Percentiles rank a stretch among this genome's conserved stretches.
Evolutionary conservation across 2,329 filamentous ascomycete species (phyloP).

Genomic region (Exserohilum rostratum): DNA sequence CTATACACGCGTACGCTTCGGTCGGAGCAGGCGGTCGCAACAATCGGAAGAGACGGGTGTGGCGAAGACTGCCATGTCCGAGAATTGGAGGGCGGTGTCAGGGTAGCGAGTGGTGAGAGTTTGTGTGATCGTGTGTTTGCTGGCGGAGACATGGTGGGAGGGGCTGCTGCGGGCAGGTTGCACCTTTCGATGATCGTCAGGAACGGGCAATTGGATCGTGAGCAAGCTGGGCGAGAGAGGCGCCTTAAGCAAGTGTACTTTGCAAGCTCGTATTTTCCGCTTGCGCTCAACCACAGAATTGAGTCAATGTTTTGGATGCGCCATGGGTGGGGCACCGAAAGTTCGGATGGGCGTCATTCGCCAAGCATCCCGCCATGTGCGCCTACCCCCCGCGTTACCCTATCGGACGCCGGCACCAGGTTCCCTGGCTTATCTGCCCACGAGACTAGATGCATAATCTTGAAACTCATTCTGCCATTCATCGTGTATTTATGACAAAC

Average conservation of each 20-base stretch:
- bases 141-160: constrained; percentile 26
- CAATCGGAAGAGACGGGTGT: constrained; percentile 83
- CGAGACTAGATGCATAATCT: too few relatives aligned
- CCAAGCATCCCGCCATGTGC: constrained; percentile 20
- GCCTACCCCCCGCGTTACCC: constrained; percentile 6
- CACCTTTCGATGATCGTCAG: background rate
- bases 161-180: constrained; percentile 5
- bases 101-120: constrained; percentile 56
- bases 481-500: background rate
- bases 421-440: background rate
- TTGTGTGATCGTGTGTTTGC: constrained; percentile 18
- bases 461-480: background rate
- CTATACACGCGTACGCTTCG: constrained; percentile 91
- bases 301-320: constrained; percentile 7
- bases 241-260: too few relatives aligned
- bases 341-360: constrained; percentile 31
- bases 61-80: constrained; percentile 87
- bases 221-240: background rate
- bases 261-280: background rate
- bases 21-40: constrained; percentile 85
- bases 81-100: constrained; percentile 58
- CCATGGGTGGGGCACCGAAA: constrained; percentile 19
- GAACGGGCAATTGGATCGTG: background rate
- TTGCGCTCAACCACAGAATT: background rate
- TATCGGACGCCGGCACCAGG: constrained; percentile 13